Base-by-base conservation (phyloP, 495 filamentous ascomycete genomes). In the Penicillium fimorum region DNA sequence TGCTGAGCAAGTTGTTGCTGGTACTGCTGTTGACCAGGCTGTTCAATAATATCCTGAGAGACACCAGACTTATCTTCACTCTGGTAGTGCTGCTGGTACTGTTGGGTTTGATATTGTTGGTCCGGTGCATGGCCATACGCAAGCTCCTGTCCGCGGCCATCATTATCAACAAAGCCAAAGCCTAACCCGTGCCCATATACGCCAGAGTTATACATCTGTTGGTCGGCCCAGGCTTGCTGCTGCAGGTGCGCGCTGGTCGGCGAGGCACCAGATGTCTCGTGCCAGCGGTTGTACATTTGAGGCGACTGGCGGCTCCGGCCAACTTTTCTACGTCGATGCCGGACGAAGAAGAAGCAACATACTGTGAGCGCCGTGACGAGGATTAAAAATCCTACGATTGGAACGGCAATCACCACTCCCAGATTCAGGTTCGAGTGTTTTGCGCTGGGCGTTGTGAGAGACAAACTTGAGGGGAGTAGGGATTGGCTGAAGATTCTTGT, bases 361-460 rank as follows among this genome's bases (percentile, higher is more conserved):
- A 60, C 46, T 0, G 47, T 46, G 0, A 68, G 52, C 0, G 58
- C 52, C 46, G 55, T 47, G 30, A 71, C 37, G 22, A 76, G 47
- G 40, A 79, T 66, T 0, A 79, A 32, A 58, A 78, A 76, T 22
- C 59, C 70, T 18, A 76, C 54, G 45, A 82, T 69, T 1, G 79
- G 79, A 13, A 82, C 56, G 13, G 69, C 71, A 43, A 82, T 77
- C 17, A 76, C 70, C 7, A 81, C 50, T n/a, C 72, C 71, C 2
- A 81, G 67, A 33, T 70, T 70, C 13, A 67, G 53, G 35, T 66
- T 63, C 1, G 66, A 67, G 24, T 46, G 37, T 27, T 51, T 52
- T 2, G 72, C 30, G 0, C 57, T 59, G 5, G 71, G 30, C 0
- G 60, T 67, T 46, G 58, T 50, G 7, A 74, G 65, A 37, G 66